Evolutionary conservation across 768 basidiomycete species (phyloP).

Genomic region (Leccinum truebloodii): DNA sequence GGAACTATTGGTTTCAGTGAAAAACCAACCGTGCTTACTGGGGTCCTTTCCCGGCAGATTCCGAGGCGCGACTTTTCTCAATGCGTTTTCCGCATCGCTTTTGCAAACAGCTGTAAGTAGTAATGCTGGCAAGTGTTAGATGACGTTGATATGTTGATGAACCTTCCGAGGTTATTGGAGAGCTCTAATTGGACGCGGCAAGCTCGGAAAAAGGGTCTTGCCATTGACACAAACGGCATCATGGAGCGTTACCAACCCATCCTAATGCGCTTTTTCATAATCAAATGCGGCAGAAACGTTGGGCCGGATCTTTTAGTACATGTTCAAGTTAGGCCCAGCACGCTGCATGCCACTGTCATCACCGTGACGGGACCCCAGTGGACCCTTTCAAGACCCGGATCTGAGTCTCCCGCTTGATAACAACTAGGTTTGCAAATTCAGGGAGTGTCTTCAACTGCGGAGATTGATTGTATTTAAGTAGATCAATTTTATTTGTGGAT

Average conservation of each 20-base stretch:
- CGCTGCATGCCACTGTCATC: neutral
- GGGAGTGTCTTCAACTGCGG: constrained; percentile 4
- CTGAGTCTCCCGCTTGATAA: neutral
- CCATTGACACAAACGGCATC: neutral
- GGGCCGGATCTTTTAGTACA: neutral
- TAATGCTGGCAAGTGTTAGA: too few relatives aligned
- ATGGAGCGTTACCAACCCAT: too few relatives aligned
- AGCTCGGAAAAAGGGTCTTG: neutral
- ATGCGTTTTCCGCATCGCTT: too few relatives aligned
- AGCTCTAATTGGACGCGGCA: neutral
- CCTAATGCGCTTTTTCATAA: too few relatives aligned
- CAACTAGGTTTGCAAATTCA: neutral
- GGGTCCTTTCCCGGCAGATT: too few relatives aligned
- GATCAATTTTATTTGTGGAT: neutral
- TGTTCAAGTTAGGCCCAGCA: too few relatives aligned
- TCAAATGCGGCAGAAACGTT: neutral
- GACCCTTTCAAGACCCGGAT: neutral
- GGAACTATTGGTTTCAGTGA: too few relatives aligned
- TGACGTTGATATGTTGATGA: too few relatives aligned
- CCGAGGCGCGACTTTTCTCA: too few relatives aligned
- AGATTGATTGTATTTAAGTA: constrained; percentile 8
- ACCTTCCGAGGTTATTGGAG: too few relatives aligned
- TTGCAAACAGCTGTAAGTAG: too few relatives aligned
- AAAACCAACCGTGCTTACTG: too few relatives aligned
- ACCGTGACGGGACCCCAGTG: neutral